Conservation (phyloP, 1,284 basidiomycete genomes). For the Tilletia setariae region DNA sequence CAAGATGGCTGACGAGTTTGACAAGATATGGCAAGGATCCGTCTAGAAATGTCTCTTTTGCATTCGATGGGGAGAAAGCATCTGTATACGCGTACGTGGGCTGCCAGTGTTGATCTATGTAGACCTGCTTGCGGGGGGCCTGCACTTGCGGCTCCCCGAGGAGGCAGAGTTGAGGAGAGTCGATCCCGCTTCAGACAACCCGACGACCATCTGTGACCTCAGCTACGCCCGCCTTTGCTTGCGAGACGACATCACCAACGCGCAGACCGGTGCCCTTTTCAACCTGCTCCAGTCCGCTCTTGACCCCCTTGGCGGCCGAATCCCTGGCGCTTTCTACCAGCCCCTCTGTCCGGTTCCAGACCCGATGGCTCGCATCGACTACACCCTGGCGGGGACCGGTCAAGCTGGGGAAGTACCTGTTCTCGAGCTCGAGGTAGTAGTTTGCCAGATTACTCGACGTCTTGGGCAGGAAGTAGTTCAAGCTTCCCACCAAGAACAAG, state of each 20-base stretch:
- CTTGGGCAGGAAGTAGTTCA: slow-evolving; percentile 52
- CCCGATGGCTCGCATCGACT: slow-evolving; percentile 14
- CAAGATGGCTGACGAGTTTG: no score
- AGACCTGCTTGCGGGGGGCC: no score
- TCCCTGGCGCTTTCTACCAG: slow-evolving; percentile 29
- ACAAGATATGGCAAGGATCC: no score
- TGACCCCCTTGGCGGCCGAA: slow-evolving; percentile 24
- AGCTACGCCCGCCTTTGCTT: not conserved
- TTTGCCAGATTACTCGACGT: slow-evolving; percentile 38
- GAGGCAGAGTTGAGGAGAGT: not conserved
- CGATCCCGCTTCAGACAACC: not conserved
- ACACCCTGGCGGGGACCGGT: slow-evolving; percentile 29
- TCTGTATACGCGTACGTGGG: no score
- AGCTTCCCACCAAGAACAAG: slow-evolving; percentile 35
- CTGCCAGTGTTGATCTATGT: no score
- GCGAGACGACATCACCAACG: slow-evolving; percentile 29
- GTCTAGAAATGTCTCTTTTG: no score
- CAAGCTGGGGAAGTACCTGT: slow-evolving; percentile 30
- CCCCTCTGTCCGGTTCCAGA: slow-evolving; percentile 23
- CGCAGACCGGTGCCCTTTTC: slow-evolving; percentile 43
- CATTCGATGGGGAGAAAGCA: no score
- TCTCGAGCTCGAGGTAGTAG: slow-evolving; percentile 43
- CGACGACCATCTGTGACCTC: not conserved
- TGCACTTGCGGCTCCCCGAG: no score
- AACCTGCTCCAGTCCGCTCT: slow-evolving; percentile 31